Conservation (phyloP, 495 filamentous ascomycete species). For the Rhypophila decipiens region DNA sequence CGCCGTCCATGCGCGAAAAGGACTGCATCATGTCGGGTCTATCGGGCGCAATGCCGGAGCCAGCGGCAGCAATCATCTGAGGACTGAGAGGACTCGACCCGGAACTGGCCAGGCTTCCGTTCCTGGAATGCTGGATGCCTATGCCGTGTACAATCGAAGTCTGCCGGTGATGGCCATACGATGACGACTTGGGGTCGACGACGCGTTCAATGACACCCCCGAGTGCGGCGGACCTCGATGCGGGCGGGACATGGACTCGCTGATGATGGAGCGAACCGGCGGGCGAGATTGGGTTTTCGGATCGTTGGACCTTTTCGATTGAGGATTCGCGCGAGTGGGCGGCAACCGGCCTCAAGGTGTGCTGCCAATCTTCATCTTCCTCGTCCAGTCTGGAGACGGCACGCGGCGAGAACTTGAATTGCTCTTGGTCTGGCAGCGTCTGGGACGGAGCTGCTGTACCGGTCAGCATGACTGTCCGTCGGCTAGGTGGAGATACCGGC, state of each 20-base stretch:
- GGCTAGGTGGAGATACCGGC: background rate
- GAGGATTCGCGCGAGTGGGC: conserved; percentile 45
- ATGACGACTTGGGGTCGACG: conserved; percentile 37
- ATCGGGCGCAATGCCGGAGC: conserved; percentile 38
- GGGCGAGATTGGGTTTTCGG: conserved; percentile 36
- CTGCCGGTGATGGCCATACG: conserved; percentile 87
- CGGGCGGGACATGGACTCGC: conserved; percentile 26
- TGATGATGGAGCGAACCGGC: conserved; percentile 21
- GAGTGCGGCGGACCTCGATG: conserved; percentile 37
- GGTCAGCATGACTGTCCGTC: conserved; percentile 14
- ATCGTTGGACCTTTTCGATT: conserved; percentile 46
- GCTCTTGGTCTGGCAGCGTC: conserved; percentile 45
- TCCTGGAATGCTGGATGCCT: conserved; percentile 86
- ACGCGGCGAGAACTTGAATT: conserved; percentile 38
- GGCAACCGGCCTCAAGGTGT: conserved; percentile 33
- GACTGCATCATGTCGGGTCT: conserved; percentile 32
- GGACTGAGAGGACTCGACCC: conserved; percentile 76
- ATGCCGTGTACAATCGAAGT: conserved; percentile 92
- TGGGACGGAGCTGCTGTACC: conserved; percentile 42
- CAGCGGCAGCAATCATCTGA: conserved; percentile 69
- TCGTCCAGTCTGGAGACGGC: conserved; percentile 36
- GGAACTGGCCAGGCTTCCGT: conserved; percentile 58
- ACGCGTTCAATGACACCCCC: conserved; percentile 58
- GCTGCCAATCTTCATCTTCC: conserved; percentile 39
- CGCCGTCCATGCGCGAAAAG: conserved; percentile 37